A percentile compares a stretch with the other conserved stretches of the same genome.
phyloP scores from a whole-genome alignment of 2,329 filamentous ascomycete genomes.

The Fusarium falciforme region DNA sequence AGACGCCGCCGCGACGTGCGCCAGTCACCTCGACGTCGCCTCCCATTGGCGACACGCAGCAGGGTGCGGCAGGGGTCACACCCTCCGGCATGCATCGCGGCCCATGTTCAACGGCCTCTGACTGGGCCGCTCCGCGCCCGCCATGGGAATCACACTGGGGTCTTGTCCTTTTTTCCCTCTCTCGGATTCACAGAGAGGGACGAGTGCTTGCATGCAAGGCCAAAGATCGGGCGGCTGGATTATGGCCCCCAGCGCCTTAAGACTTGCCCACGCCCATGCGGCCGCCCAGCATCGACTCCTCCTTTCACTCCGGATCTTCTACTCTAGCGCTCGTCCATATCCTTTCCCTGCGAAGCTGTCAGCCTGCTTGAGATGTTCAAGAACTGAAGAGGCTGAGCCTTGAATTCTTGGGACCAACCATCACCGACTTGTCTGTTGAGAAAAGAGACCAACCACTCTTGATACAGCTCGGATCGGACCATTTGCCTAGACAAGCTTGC shows the following conservation, averaged over 20 bases:
- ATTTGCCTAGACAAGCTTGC: neutral
- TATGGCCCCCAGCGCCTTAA: slow-evolving; percentile 39
- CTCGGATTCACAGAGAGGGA: neutral
- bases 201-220: slow-evolving; percentile 32
- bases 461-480: neutral
- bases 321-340: slow-evolving; percentile 3
- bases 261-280: slow-evolving; percentile 42
- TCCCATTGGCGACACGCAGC: slow-evolving; percentile 35
- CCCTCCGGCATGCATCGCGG: slow-evolving; percentile 33
- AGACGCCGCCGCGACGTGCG: slow-evolving; percentile 3
- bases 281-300: slow-evolving; percentile 19
- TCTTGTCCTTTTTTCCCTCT: neutral
- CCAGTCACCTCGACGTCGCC: slow-evolving; percentile 7
- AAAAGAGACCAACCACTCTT: neutral
- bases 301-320: slow-evolving; percentile 5
- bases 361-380: slow-evolving; percentile 21
- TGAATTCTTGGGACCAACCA: slow-evolving; percentile 10
- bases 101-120: slow-evolving; percentile 34
- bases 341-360: neutral
- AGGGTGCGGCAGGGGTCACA: slow-evolving; percentile 34
- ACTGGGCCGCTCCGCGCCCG: slow-evolving; percentile 43
- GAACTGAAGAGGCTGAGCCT: slow-evolving; percentile 33
- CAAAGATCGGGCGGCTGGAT: slow-evolving; percentile 39
- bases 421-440: slow-evolving; percentile 1
- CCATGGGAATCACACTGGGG: slow-evolving; percentile 43